Evolutionary conservation across 1,284 basidiomycete genomes (phyloP).

Genomic region (Inonotus hispidus): DNA sequence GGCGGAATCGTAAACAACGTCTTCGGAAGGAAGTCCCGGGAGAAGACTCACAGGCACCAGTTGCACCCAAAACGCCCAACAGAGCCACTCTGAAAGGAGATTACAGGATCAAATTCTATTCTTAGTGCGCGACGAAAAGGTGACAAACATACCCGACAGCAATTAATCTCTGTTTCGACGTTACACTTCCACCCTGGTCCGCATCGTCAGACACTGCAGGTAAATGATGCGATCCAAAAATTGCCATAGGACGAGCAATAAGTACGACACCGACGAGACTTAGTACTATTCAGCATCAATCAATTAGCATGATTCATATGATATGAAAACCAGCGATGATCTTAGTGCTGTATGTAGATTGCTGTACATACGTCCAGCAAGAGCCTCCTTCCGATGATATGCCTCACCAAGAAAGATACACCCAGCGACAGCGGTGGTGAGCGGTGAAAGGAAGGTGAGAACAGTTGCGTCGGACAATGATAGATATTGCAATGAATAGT

Average conservation of each 20-base stretch:
- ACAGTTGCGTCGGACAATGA: conserved; percentile 74
- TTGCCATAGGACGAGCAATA: conserved; percentile 48
- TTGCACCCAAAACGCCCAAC: conserved; percentile 55
- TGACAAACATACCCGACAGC: conserved; percentile 41
- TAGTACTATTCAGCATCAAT: conserved; percentile 30
- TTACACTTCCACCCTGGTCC: conserved; percentile 27
- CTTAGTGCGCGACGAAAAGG: neutral
- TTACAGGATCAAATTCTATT: neutral
- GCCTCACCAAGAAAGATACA: conserved; percentile 63
- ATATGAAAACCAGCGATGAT: too few species aligned
- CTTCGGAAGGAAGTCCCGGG: neutral
- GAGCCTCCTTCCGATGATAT: conserved; percentile 51
- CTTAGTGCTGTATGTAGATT: conserved; percentile 24
- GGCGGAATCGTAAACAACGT: neutral
- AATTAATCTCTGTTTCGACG: conserved; percentile 39
- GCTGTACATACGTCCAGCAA: conserved; percentile 54
- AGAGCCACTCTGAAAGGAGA: conserved; percentile 40
- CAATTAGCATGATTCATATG: too few species aligned
- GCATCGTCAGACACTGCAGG: conserved; percentile 4
- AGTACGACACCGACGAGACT: conserved; percentile 59
- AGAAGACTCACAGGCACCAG: conserved; percentile 48
- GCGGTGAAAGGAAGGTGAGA: conserved; percentile 70
- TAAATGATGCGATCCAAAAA: conserved; percentile 35
- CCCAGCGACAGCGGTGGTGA: conserved; percentile 63
- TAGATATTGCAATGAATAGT: conserved; percentile 64